phyloP scores from a whole-genome alignment of 495 filamentous ascomycete genomes.

The Friedmanniomyces endolithicus region DNA sequence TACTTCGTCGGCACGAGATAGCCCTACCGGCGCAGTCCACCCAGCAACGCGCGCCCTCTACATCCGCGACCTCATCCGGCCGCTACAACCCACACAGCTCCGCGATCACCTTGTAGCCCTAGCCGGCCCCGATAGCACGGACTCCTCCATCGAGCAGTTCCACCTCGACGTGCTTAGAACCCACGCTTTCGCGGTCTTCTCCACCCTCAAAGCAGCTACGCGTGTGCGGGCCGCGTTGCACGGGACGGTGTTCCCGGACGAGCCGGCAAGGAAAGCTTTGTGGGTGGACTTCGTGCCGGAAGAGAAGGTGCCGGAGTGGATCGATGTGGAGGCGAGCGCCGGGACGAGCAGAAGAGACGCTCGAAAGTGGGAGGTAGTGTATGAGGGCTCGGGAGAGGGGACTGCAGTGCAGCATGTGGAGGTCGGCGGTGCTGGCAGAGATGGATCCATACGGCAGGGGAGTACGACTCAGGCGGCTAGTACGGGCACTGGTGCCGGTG shows the following conservation, averaged over 20 bases:
- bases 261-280: slow-evolving; percentile 68
- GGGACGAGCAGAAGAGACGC: slow-evolving; percentile 34
- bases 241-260: slow-evolving; percentile 69
- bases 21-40: slow-evolving; percentile 52
- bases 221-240: slow-evolving; percentile 70
- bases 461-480: not conserved
- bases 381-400: slow-evolving; percentile 30
- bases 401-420: not conserved
- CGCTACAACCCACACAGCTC: slow-evolving; percentile 53
- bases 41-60: slow-evolving; percentile 77
- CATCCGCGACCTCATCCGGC: slow-evolving; percentile 83
- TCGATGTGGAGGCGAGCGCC: slow-evolving; percentile 50
- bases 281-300: slow-evolving; percentile 87
- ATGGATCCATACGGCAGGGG: not conserved
- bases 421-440: not conserved
- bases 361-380: slow-evolving; percentile 60
- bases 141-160: slow-evolving; percentile 50
- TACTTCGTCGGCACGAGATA: not conserved
- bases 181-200: slow-evolving; percentile 71
- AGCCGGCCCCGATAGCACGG: slow-evolving; percentile 43
- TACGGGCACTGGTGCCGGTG: slow-evolving; percentile 23
- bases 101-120: slow-evolving; percentile 75
- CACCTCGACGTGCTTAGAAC: slow-evolving; percentile 76
- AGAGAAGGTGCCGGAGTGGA: slow-evolving; percentile 61
- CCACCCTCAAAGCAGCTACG: slow-evolving; percentile 53